Base-by-base conservation (phyloP, 306 rosid species). In the Vigna hirtella region DNA sequence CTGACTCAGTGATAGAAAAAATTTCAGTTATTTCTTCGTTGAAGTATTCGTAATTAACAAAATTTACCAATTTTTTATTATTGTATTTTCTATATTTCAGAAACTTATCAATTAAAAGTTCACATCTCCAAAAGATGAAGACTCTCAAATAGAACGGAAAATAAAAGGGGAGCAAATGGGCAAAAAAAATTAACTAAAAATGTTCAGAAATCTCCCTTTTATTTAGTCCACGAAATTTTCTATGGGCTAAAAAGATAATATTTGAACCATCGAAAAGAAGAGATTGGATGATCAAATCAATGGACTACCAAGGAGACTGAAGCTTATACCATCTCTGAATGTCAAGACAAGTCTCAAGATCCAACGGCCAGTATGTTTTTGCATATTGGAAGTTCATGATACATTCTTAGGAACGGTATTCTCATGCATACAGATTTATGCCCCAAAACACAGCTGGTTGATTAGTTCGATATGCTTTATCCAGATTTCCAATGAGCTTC, bases 371-470 rank as follows among this genome's bases (percentile, higher is more conserved):
- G 17, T 62, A 42, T 22, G 48, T 59, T 65, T 84, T 22, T 17
- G 20, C 49, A 24, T 55, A 56, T 48, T 51, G 30, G 38, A 62
- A 38, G 58, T 67, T 68, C 34, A 5, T 1, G 63, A 43, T 15
- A 50, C 77, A 81, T 36, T 43, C 17, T 70, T 63, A 61, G 67
- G 51, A 66, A 30, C 17, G 11, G 7, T 8, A 70, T 24, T 73
- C 72, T 84, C 86, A 94, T 1, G 97, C 97, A 84, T 30, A 94
- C 53, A 92, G 86, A 84, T 92, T 91, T 55, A 94, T 76, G 66
- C 90, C 95, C 97, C 97, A 94, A 77, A 91, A 92, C 88, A 17
- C 85, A 34, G 90, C 97, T 0, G 97, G 97, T 67, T 87, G 90
- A 52, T 94, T 94, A 10, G 93, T 94, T 67, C 97, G 67, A 45